Conservation (phyloP, 352 stramenopile species). For the Phytophthora nicotianae region DNA sequence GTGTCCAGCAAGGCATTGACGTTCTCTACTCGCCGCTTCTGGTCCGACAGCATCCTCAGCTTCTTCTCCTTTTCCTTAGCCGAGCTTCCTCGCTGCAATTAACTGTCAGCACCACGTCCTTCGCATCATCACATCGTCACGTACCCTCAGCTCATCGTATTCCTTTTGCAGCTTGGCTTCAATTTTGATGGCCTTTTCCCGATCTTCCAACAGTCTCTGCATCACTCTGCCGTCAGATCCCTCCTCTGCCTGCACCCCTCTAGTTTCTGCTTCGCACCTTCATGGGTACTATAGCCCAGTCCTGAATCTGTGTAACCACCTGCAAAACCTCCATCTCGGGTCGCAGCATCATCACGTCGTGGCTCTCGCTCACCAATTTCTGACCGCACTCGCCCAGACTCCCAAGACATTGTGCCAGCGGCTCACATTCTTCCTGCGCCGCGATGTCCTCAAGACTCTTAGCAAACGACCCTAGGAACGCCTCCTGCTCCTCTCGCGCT, state of each 20-base stretch:
- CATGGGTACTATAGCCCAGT: constrained; percentile 84
- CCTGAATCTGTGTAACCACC: constrained; percentile 74
- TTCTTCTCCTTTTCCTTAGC: constrained; percentile 83
- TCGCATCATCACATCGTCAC: constrained; percentile 1
- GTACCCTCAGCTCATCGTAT: constrained; percentile 68
- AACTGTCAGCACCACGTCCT: constrained; percentile 2
- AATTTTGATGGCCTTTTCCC: constrained; percentile 83
- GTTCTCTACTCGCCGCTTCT: constrained; percentile 85
- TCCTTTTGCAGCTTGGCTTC: constrained; percentile 79
- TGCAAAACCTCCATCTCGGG: constrained; percentile 75
- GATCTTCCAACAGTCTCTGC: constrained; percentile 78
- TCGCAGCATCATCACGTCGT: constrained; percentile 78
- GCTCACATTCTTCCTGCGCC: constrained; percentile 56
- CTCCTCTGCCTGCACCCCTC: too few species aligned
- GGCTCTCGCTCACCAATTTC: constrained; percentile 66
- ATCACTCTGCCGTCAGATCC: background rate
- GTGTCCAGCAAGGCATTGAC: constrained; percentile 73
- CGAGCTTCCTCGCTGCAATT: constrained; percentile 44
- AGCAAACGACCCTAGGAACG: constrained; percentile 57
- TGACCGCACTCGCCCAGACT: constrained; percentile 53
- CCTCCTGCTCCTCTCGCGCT: constrained; percentile 70
- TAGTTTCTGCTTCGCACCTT: constrained; percentile 47
- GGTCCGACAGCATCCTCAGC: constrained; percentile 79
- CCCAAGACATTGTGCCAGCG: constrained; percentile 56
- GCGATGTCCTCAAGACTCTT: constrained; percentile 66